A percentile compares a stretch with the other conserved stretches of the same genome.
Conservation (phyloP, 371 early-diverging fungal genomes). For the Mucor circinelloides region DNA sequence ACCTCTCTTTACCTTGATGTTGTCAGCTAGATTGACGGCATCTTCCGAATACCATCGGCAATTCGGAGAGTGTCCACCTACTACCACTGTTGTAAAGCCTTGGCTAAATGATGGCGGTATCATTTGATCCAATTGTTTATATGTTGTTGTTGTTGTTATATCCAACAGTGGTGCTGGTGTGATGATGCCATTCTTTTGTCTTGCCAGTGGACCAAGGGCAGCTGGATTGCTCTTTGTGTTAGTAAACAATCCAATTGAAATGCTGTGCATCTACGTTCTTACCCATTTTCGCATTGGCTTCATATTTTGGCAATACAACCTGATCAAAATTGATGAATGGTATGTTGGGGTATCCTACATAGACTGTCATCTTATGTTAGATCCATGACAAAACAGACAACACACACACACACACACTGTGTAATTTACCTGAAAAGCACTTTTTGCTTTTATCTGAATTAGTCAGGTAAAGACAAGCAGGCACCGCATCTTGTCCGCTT, state of each 20-base stretch:
- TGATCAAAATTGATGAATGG: conserved; percentile 52
- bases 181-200: conserved; percentile 46
- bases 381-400: neutral
- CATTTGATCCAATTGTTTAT: neutral
- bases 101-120: conserved; percentile 7
- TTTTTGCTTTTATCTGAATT: conserved; percentile 13
- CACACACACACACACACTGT: neutral
- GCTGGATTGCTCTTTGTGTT: conserved; percentile 18
- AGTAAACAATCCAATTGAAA: too few species aligned
- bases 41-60: conserved; percentile 56
- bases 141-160: neutral
- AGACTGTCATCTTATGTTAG: conserved; percentile 24
- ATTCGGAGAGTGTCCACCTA: conserved; percentile 42
- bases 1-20: conserved; percentile 31
- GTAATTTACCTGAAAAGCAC: conserved; percentile 32
- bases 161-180: conserved; percentile 32
- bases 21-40: conserved; percentile 34
- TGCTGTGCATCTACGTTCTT: too few species aligned
- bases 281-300: conserved; percentile 49
- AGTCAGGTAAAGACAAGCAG: conserved; percentile 33
- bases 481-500: conserved; percentile 38
- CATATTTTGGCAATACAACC: conserved; percentile 46
- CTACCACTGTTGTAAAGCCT: conserved; percentile 25
- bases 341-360: conserved; percentile 44
- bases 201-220: conserved; percentile 44